Conservation (phyloP, 192 early-diverging fungal genomes). For the Backusella mclennaniae region DNA sequence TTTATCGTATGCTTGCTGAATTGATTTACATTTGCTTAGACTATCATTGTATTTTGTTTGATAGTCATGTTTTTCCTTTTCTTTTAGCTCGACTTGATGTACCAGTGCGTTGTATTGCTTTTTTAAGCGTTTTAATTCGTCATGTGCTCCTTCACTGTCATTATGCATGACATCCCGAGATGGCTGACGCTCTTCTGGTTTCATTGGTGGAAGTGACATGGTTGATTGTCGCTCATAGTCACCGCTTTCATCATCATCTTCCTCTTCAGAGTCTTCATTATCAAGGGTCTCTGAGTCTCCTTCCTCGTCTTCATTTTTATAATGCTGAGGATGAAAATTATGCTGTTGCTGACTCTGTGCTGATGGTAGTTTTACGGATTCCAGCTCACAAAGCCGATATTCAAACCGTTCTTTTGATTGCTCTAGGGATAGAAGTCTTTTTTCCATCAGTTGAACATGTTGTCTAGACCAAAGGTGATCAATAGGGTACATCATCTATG, state of each 20-base stretch:
- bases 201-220: constrained; percentile 5
- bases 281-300: background rate
- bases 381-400: constrained; percentile 6
- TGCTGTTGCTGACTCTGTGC: background rate
- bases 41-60: constrained; percentile 6
- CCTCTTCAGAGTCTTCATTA: background rate
- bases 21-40: background rate
- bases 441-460: background rate
- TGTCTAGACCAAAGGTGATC: constrained; percentile 13
- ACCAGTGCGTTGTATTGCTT: constrained; percentile 4
- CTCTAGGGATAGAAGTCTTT: constrained; percentile 4
- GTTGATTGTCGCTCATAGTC: background rate
- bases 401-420: constrained; percentile 4
- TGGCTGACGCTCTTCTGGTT: constrained; percentile 8
- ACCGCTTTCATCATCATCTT: background rate
- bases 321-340: background rate
- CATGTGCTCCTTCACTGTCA: background rate
- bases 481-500: background rate
- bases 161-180: constrained; percentile 5
- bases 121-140: constrained; percentile 5
- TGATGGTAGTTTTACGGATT: background rate
- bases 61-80: constrained; percentile 1
- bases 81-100: background rate
- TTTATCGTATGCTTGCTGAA: background rate
- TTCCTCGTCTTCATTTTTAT: constrained; percentile 1